Evolutionary conservation across 345 rosid genomes (phyloP).

Genomic region (Combretum micranthum): DNA sequence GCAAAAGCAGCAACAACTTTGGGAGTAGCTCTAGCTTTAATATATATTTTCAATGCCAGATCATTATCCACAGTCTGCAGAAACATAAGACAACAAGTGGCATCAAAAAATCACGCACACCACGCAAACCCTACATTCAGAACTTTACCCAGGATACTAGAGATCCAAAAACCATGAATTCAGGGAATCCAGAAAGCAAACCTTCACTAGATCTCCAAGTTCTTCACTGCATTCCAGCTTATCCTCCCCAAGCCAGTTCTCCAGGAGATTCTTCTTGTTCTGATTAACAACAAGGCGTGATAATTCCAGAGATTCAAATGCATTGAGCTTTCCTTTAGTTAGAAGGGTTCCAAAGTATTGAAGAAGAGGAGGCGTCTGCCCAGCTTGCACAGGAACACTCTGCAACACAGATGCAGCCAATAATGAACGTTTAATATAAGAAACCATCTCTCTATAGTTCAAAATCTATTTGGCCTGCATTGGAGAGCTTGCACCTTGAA

Average conservation of each 20-base stretch:
- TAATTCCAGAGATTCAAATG: slow-evolving; percentile 93
- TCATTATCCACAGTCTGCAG: slow-evolving; percentile 97
- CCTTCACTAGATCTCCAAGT: slow-evolving; percentile 99
- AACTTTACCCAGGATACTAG: no score
- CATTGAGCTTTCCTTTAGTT: slow-evolving; percentile 91
- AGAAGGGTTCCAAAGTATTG: slow-evolving; percentile 98
- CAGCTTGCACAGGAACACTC: slow-evolving; percentile 99
- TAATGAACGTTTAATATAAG: background rate
- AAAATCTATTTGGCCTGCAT: background rate
- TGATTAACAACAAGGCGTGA: slow-evolving; percentile 99
- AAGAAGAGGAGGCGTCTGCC: slow-evolving; percentile 94
- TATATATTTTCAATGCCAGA: slow-evolving; percentile 90
- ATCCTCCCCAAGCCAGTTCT: slow-evolving; percentile 98
- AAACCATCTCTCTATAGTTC: background rate
- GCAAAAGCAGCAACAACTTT: slow-evolving; percentile 99
- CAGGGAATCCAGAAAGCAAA: slow-evolving; percentile 20
- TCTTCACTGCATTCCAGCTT: slow-evolving; percentile 98
- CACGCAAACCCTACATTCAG: no score
- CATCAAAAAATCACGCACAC: background rate
- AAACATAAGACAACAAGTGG: background rate
- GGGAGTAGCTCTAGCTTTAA: slow-evolving; percentile 94
- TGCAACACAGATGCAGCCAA: slow-evolving; percentile 17
- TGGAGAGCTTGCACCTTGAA: no score
- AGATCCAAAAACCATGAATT: background rate
- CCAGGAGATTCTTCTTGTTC: slow-evolving; percentile 92